Evolutionary conservation across 371 early-diverging fungal species (phyloP).

Genomic region (Mucor saturninus): DNA sequence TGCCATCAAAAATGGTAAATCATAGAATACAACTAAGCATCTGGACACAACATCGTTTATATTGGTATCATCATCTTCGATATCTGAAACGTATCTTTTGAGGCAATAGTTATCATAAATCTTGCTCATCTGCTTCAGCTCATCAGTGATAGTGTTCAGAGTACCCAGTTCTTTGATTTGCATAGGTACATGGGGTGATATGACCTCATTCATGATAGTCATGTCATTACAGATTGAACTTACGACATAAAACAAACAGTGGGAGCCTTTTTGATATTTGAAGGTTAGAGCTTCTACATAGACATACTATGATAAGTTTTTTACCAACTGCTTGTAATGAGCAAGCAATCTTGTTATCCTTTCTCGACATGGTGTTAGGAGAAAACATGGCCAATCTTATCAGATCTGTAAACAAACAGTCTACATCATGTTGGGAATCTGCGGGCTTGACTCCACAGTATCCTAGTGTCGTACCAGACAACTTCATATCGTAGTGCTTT

Average conservation of each 20-base stretch:
- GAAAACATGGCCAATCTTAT: constrained; percentile 16
- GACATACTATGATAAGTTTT: constrained; percentile 18
- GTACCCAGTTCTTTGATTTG: constrained; percentile 6
- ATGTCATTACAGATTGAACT: neutral
- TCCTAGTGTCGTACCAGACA: constrained; percentile 18
- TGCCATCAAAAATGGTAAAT: no score
- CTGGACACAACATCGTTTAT: no score
- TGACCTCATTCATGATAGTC: constrained; percentile 3
- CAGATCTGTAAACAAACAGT: constrained; percentile 15
- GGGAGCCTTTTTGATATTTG: constrained; percentile 19
- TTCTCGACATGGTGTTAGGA: constrained; percentile 18
- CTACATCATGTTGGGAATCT: constrained; percentile 12
- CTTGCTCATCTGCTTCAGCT: constrained; percentile 4
- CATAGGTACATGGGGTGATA: neutral
- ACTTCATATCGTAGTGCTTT: constrained; percentile 10
- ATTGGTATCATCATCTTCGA: no score
- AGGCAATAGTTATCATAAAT: constrained; percentile 8
- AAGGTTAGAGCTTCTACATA: constrained; percentile 15
- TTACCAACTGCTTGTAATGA: constrained; percentile 23
- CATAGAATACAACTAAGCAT: no score
- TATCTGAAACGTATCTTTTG: no score
- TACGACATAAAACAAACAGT: constrained; percentile 15
- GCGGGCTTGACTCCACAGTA: constrained; percentile 17
- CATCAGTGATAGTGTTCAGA: constrained; percentile 3
- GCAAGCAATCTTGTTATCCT: constrained; percentile 16